Conservation (phyloP, 1,284 basidiomycete species). For the Malassezia dermatis region DNA sequence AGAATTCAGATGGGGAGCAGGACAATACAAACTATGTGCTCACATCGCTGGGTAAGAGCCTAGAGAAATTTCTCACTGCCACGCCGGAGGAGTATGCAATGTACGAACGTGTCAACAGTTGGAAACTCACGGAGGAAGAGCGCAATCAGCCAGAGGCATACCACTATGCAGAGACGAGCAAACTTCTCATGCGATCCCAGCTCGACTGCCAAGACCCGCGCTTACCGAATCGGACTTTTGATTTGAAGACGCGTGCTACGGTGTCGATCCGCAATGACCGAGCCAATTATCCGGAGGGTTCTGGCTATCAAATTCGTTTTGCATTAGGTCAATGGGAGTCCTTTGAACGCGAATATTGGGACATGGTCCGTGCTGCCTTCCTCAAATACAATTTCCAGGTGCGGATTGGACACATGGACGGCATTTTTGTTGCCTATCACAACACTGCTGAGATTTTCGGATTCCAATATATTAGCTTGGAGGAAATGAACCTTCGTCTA, state of each 20-base stretch:
- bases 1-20: slow-evolving; percentile 32
- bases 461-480: slow-evolving; percentile 80
- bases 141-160: slow-evolving; percentile 47
- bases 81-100: slow-evolving; percentile 59
- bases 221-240: slow-evolving; percentile 81
- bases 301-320: slow-evolving; percentile 44
- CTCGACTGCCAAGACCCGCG: slow-evolving; percentile 74
- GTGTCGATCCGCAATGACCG: slow-evolving; percentile 74
- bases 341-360: slow-evolving; percentile 51
- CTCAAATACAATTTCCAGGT: slow-evolving; percentile 93
- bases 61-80: slow-evolving; percentile 79
- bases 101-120: slow-evolving; percentile 53
- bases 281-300: slow-evolving; percentile 61
- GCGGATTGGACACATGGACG: slow-evolving; percentile 94
- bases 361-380: slow-evolving; percentile 83
- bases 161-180: slow-evolving; percentile 55
- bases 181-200: slow-evolving; percentile 86
- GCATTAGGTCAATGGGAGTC: slow-evolving; percentile 36
- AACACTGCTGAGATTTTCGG: slow-evolving; percentile 81
- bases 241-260: slow-evolving; percentile 87
- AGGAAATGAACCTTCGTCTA: slow-evolving; percentile 74
- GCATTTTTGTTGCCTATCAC: slow-evolving; percentile 87
- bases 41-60: slow-evolving; percentile 61
- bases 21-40: slow-evolving; percentile 44
- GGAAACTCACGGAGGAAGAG: slow-evolving; percentile 45